Percentiles rank a stretch among this genome's conserved stretches.
Evolutionary conservation across 1,139 yeast species (phyloP).

Genomic region (Candida sp.): DNA sequence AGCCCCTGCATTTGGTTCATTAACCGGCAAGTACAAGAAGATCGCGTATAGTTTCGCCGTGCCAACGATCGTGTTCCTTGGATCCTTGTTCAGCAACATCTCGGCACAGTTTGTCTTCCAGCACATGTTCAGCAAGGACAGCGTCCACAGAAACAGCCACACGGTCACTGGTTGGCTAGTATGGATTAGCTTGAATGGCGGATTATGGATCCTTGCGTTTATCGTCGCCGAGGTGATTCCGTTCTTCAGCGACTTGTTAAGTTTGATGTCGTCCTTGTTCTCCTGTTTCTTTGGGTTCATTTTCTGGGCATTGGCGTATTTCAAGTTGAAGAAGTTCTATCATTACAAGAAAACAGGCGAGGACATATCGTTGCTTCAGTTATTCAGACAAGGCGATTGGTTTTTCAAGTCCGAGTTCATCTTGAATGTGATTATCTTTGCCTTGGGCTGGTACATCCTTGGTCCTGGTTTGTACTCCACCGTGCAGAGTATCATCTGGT

Average conservation of each 20-base stretch:
- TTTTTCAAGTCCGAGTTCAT: conserved; percentile 33
- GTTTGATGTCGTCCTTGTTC: conserved; percentile 65
- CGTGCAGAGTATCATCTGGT: conserved; percentile 53
- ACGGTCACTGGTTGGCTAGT: conserved; percentile 56
- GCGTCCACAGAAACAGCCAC: conserved; percentile 50
- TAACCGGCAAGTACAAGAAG: conserved; percentile 49
- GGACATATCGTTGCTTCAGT: conserved; percentile 15
- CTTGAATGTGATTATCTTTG: conserved; percentile 41
- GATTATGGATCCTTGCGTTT: conserved; percentile 56
- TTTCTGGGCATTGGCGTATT: conserved; percentile 68
- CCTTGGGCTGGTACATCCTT: conserved; percentile 53
- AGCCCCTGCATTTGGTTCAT: conserved; percentile 64
- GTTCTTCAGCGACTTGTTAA: conserved; percentile 59
- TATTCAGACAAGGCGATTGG: conserved; percentile 22
- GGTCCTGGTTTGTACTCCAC: conserved; percentile 66
- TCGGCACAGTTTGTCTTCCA: conserved; percentile 55
- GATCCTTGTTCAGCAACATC: conserved; percentile 58
- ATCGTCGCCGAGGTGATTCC: conserved; percentile 67
- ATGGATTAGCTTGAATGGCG: conserved; percentile 49
- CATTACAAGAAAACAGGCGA: conserved; percentile 28
- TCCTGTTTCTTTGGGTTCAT: conserved; percentile 71
- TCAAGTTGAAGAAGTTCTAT: conserved; percentile 32
- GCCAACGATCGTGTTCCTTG: conserved; percentile 62
- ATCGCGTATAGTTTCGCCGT: conserved; percentile 64
- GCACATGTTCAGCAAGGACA: conserved; percentile 42